Evolutionary conservation across 2,329 filamentous ascomycete species (phyloP).

Genomic region (Chrysosporium queenslandicum): DNA sequence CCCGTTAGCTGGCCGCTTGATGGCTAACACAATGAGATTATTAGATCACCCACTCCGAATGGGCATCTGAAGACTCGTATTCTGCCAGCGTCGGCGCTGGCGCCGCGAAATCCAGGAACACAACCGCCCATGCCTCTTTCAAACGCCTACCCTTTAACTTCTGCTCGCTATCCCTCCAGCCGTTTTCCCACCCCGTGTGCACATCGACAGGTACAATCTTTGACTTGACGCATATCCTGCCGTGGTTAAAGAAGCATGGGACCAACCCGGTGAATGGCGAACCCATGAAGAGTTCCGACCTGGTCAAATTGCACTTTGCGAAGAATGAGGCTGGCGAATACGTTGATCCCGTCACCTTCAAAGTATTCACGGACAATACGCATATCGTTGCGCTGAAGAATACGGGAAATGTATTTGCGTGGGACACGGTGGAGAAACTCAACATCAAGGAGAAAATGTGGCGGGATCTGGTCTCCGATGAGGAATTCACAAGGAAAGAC

Average conservation of each 20-base stretch:
- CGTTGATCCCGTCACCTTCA: conserved; percentile 93
- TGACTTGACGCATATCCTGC: conserved; percentile 84
- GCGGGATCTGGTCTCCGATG: conserved; percentile 79
- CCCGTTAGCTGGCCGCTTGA: conserved; percentile 16
- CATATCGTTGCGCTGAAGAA: conserved; percentile 81
- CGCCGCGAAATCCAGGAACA: conserved; percentile 45
- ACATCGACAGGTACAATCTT: conserved; percentile 81
- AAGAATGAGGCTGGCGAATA: conserved; percentile 87
- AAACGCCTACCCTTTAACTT: conserved; percentile 94
- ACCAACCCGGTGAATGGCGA: conserved; percentile 84
- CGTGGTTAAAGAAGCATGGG: conserved; percentile 87
- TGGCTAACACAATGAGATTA: conserved; percentile 10
- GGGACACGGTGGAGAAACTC: conserved; percentile 87
- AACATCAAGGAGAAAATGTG: conserved; percentile 97
- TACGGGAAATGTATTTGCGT: conserved; percentile 91
- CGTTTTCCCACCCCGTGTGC: conserved; percentile 90
- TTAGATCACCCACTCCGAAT: conserved; percentile 92
- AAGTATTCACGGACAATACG: conserved; percentile 95
- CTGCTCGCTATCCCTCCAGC: conserved; percentile 90
- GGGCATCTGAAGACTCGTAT: conserved; percentile 83
- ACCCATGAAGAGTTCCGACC: conserved; percentile 65
- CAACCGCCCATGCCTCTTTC: conserved; percentile 55
- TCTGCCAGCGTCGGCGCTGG: conserved; percentile 68
- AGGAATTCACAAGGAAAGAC: conserved; percentile 76
- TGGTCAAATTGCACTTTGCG: conserved; percentile 83